Base-by-base conservation (phyloP, 2,329 filamentous ascomycete species). In the Penicillium brasilianum region DNA sequence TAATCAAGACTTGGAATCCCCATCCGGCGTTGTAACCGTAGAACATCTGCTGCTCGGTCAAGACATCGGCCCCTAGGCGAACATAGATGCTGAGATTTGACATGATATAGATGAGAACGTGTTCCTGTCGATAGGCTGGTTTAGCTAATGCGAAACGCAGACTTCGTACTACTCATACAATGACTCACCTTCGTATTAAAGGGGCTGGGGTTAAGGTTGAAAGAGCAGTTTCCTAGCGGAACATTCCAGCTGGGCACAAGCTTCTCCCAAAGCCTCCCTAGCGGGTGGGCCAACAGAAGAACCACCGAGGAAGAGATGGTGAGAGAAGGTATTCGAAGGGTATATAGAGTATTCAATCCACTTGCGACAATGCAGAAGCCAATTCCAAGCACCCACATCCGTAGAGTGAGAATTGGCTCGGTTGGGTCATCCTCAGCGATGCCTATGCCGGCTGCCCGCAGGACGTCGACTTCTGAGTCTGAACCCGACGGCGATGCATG, bases 241-340 rank as follows among this genome's bases (percentile, higher is more conserved):
- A 43, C 18, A 9, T 43, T 43, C 39, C 39, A 71, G 30, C 53
- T 43, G 0, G 71, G 70, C 7, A 73, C 39, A 18, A 48, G 32
- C 25, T 67, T 71, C 41, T 71, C 70, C 71, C 71, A 73, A 1
- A 72, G 58, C 34, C 62, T 76, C 72, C 25, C 82, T 73, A 39
- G 75, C 70, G 2, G 81, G 39, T 70, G 71, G 9, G 71, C 63
- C 16, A 73, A 39, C 1, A 73, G 52, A 77, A 63, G 81, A 77
- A 48, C 79, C 2, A 69, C 67, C 0, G 68, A 66, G 4, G 65
- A 55, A 0, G 68, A 67, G n/a, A 73, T 64, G 9, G 68, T 72
- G 43, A 73, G 64, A 3, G 69, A 69, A 9, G 71, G 71, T 5
- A 57, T 65, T 14, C 71, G 76, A 22, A 82, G 74, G 1, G 75